Evolutionary conservation across 352 stramenopile species (phyloP), one percentile per base, ranked within the genome.

Genomic region (Phytophthora sansomeana): DNA sequence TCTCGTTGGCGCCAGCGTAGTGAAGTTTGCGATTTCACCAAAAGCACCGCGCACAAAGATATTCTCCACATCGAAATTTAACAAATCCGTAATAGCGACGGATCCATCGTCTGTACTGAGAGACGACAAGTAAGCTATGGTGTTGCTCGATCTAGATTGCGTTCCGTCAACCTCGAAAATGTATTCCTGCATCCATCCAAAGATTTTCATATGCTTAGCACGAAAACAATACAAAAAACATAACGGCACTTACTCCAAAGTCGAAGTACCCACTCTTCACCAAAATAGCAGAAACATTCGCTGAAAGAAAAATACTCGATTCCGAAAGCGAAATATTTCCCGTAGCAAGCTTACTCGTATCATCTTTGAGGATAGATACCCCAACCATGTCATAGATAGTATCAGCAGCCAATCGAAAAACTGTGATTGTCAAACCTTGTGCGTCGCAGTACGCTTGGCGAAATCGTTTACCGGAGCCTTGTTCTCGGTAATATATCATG

Each of bases 311-410:
- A 7, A 90, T 78, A 21, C 39, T 67, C 0, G 51, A 54, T 29
- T 74, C 70, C 4, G 62, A 58, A 4, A 74, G 8, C 1, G 51
- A 57, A 24, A 91, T 42, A 0, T 47, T 77, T 0, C 71, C 74
- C 9, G 16, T 58, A 38, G 67, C 48, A 3, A 74, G 0, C 1
- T 6, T 1, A 0, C 43, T 33, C 11, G 30, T 8, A 54, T 69
- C 63, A 5, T 54, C 51, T 0, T 63, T 41, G 38, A 71, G n/a
- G 11, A 72, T 11, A 0, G 82, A 77, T 2, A 83, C 46, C 9
- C 58, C 82, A 5, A 88, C 53, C 41, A 91, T 64, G n/a, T 89
- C 77, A 60, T 89, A 91, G 9, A 66, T 74, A 0, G 72, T 88
- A 13, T 81, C 67, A 1, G 78, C 77, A 1, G 39, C 44, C 11